phyloP scores from a whole-genome alignment of 805 yeast genomes.

The Dipodascus albidus region DNA sequence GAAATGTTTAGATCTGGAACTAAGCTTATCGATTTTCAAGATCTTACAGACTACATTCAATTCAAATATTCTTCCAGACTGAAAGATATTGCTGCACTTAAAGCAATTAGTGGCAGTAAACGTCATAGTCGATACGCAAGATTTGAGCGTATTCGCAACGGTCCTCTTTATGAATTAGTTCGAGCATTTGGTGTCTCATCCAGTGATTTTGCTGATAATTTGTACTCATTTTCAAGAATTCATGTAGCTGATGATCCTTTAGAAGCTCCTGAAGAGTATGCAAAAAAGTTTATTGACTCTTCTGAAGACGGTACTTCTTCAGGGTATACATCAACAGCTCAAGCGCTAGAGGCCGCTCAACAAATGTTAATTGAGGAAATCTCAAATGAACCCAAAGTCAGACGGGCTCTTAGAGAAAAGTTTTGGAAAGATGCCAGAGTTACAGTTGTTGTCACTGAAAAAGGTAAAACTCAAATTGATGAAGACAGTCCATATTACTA shows the following conservation, averaged over 20 bases:
- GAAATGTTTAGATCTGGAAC: slow-evolving; percentile 46
- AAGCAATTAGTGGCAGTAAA: slow-evolving; percentile 20
- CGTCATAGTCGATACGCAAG: slow-evolving; percentile 29
- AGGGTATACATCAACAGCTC: slow-evolving; percentile 21
- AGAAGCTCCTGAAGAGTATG: slow-evolving; percentile 48
- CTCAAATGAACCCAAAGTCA: slow-evolving; percentile 66
- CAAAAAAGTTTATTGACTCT: slow-evolving; percentile 27
- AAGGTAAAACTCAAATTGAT: slow-evolving; percentile 68
- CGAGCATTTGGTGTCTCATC: slow-evolving; percentile 68
- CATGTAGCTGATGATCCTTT: slow-evolving; percentile 62
- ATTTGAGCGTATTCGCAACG: slow-evolving; percentile 40
- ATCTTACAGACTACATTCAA: slow-evolving; percentile 69
- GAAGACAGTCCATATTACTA: slow-evolving; percentile 74
- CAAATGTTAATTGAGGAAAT: slow-evolving; percentile 71
- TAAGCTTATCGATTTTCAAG: slow-evolving; percentile 73
- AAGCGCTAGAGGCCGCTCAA: slow-evolving; percentile 63
- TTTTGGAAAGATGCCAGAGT: slow-evolving; percentile 51
- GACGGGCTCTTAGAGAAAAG: slow-evolving; percentile 51
- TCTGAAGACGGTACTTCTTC: slow-evolving; percentile 11
- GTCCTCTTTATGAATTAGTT: slow-evolving; percentile 54
- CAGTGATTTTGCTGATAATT: slow-evolving; percentile 71
- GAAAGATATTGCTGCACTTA: slow-evolving; percentile 31
- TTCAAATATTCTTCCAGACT: slow-evolving; percentile 57
- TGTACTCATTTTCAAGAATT: slow-evolving; percentile 52
- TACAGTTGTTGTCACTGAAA: slow-evolving; percentile 71